Evolutionary conservation across 1,284 basidiomycete genomes (phyloP).

Genomic region (Sanghuangporus baumii): DNA sequence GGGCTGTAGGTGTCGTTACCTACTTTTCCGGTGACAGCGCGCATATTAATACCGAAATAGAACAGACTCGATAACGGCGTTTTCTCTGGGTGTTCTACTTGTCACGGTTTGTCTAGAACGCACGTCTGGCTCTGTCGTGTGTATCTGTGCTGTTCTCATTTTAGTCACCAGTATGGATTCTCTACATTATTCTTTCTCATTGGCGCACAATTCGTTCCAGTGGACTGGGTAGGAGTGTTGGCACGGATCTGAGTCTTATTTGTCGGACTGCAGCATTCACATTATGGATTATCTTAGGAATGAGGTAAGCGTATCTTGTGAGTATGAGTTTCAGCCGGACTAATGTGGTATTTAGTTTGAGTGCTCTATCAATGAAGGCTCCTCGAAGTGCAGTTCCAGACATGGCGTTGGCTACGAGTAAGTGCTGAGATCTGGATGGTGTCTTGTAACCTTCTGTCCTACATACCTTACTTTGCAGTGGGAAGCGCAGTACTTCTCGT

Average conservation of each 20-base stretch:
- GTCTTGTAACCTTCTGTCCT: background rate
- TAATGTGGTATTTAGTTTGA: conserved; percentile 29
- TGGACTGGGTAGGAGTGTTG: conserved; percentile 21
- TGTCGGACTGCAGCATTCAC: conserved; percentile 39
- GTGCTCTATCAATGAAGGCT: conserved; percentile 37
- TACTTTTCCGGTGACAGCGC: background rate
- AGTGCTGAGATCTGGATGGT: conserved; percentile 9
- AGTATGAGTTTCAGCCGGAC: background rate
- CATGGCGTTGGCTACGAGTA: conserved; percentile 40
- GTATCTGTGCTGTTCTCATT: background rate
- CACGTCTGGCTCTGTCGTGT: conserved; percentile 12
- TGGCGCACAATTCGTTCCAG: conserved; percentile 26
- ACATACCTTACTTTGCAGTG: conserved; percentile 26
- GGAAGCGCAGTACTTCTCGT: conserved; percentile 37
- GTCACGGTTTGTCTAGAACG: conserved; percentile 30
- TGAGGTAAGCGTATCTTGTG: conserved; percentile 29
- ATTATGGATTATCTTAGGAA: conserved; percentile 35
- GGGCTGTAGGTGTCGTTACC: conserved; percentile 29
- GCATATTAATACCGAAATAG: conserved; percentile 22
- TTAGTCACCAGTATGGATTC: conserved; percentile 33
- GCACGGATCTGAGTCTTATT: conserved; percentile 37
- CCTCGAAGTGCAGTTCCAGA: conserved; percentile 40
- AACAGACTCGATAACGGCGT: conserved; percentile 34
- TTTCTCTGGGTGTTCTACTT: conserved; percentile 33
- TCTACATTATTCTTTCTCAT: conserved; percentile 34